Evolutionary conservation across 1,284 basidiomycete species (phyloP), one percentile per base, ranked within the genome.

Genomic region (Irpex sp.): DNA sequence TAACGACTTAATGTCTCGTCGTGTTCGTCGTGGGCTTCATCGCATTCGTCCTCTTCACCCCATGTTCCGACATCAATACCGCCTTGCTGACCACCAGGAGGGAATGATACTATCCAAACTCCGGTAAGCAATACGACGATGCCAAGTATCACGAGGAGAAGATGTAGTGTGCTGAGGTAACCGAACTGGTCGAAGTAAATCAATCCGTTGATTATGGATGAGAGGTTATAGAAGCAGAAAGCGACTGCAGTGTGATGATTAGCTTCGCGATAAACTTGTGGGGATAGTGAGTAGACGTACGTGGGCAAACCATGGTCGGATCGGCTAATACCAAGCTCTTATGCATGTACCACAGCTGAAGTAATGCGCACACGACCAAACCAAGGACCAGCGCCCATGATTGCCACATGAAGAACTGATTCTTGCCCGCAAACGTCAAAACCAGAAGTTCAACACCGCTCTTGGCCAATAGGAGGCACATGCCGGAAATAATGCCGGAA

Each of bases 201-300:
- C 46, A 97, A 83, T 1, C 92, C 91, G 66, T 90, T 90, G 54
- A 95, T 82, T 71, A 97, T 96, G 11, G 93, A 95, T 4, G 94
- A 94, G 6, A 96, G 77, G 71, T 97, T 98, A 79, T 97, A 98
- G 75, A 95, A 95, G 76, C 95, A 97, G 76, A 98, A 98, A 1
- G 95, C 95, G 68, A 95, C 89, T 91, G 68, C 33, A 60, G 61
- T 65, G 26, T 9, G 55, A 47, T 13, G 33, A n/a, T 9, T 37
- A 33, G 8, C 15, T 19, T 36, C 7, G 36, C n/a, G 5, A 58
- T 36, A 58, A 62, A 35, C 11, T 21, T 11, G 7, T 37, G 19
- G 26, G 19, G 39, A 65, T 59, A 36, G 35, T 36, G 46, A 8
- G 43, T 59, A 61, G 4, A 83, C 89, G 76, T 71, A 92, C 89